Evolutionary conservation across 2,329 filamentous ascomycete genomes (phyloP), one percentile per base, ranked within the genome.

Genomic region (Cordyceps javanica): DNA sequence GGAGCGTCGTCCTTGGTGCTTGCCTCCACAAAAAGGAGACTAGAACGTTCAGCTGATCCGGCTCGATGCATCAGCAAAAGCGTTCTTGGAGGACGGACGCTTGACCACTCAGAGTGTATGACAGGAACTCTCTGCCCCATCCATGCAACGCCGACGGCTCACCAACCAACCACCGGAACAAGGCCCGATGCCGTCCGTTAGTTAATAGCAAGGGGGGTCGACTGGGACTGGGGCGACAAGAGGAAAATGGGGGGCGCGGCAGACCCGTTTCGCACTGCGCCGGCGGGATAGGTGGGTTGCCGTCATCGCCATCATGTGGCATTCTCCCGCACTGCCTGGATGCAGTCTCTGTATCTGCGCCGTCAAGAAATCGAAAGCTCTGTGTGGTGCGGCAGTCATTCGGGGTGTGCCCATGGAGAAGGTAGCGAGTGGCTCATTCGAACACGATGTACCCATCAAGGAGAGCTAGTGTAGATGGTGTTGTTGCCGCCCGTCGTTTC

Each of bases 141-240:
- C 14, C 44, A 30, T 46, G 52, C 32, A 26, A 55, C 53, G 51
- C 52, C 41, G 52, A 54, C 51, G 53, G 44, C 53, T 56, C 53
- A n/a, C 55, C 55, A 50, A 57, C 55, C 55, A 57, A 57, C 55
- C 55, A 57, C 55, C 55, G 55, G 55, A 50, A 57, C 45, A 50
- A 50, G 55, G 55, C 55, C 55, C 55, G 55, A 57, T 57, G 45
- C 55, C 55, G 55, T 38, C 54, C 54, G 54, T 34, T 34, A 26
- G 30, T 9, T 9, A 36, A 36, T 6, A 45, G 25, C 25, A 30
- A 19, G 41, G 28, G 32, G 32, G n/a, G n/a, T n/a, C 25, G 34
- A 41, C 44, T 49, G 30, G 44, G 25, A 32, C 26, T 39, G 21
- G 32, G 53, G 38, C 38, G 38, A 38, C 25, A 26, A 38, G 44